Base-by-base conservation (phyloP, 768 basidiomycete genomes). In the Ramaria sp. region DNA sequence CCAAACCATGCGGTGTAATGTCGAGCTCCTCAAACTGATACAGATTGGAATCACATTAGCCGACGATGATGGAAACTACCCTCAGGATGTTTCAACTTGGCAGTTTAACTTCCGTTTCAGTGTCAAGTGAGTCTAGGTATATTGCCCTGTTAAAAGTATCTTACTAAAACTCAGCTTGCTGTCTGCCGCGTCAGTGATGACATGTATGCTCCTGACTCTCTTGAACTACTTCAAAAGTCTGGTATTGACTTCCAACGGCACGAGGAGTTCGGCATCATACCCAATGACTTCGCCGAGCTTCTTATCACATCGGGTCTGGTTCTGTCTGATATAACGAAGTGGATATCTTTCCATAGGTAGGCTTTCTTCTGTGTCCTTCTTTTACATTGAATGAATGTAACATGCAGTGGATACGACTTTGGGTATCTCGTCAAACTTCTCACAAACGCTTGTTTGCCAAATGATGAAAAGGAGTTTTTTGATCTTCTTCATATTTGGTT, bases 1-100 rank as follows among this genome's bases (percentile, higher is more conserved):
- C 71, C 96, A 99, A 71, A 99, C 96, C 1, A 95, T 99, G 88
- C 86, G 96, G 59, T 96, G 94, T 74, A 99, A 99, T 71, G 96
- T 98, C 65, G 96, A 99, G 78, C 76, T 98, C 50, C 79, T 99
- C 63, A 92, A 91, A 74, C 89, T 98, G 72, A 97, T 99, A 51
- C 96, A 99, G 73, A 83, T 98, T 59, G 96, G 96, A 5, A 80
- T 99, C 62, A 96, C 96, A 6, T 75, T 99, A 30, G 86, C 90
- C 41, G 92, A 98, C 69, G 92, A 94, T 68, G 82, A 96, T 33
- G 96, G 96, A 4, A 86, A 93, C 66, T 83, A 85, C 57, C 91
- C 94, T 11, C 83, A 83, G 63, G 94, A 95, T 53, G 81, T 86
- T 37, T 88, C 88, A 31, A 96, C 94, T 53, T 99, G 96, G 96